Percentiles rank a stretch among this genome's conserved stretches.
Evolutionary conservation across 1,284 basidiomycete genomes (phyloP).

Genomic region (Moesziomyces antarcticus): DNA sequence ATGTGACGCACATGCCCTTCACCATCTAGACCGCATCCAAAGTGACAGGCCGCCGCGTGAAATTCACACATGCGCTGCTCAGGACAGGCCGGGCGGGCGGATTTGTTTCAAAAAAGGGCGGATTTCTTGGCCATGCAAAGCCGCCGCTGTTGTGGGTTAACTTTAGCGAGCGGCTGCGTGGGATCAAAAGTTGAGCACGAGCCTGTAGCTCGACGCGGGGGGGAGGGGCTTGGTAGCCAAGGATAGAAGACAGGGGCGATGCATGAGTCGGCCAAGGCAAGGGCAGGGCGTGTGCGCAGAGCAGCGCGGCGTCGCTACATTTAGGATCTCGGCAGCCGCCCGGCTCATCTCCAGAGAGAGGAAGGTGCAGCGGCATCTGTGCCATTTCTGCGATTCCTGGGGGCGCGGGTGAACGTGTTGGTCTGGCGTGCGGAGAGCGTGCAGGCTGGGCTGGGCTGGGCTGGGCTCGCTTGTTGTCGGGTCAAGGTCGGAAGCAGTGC

Average conservation of each 20-base stretch:
- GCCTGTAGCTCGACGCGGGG: background rate
- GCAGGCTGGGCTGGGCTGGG: background rate
- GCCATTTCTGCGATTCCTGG: background rate
- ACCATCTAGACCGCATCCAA: background rate
- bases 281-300: no score
- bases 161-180: background rate
- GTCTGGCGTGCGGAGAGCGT: background rate
- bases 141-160: background rate
- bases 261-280: background rate
- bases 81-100: no score
- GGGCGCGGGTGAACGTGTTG: background rate
- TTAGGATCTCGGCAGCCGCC: no score
- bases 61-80: background rate
- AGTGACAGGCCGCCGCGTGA: background rate
- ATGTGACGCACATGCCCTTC: background rate
- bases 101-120: background rate
- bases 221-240: background rate
- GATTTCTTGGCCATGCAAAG: background rate
- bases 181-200: background rate
- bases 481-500: background rate
- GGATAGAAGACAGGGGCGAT: background rate
- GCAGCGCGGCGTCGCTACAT: background rate
- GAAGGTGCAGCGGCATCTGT: no score
- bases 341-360: background rate
- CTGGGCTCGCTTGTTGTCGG: no score